These are phyloP conservation scores for Mycothermus thermophilus DNA, from an alignment of 495 filamentous ascomycete genomes.

Conservation along the genomic window DNA sequence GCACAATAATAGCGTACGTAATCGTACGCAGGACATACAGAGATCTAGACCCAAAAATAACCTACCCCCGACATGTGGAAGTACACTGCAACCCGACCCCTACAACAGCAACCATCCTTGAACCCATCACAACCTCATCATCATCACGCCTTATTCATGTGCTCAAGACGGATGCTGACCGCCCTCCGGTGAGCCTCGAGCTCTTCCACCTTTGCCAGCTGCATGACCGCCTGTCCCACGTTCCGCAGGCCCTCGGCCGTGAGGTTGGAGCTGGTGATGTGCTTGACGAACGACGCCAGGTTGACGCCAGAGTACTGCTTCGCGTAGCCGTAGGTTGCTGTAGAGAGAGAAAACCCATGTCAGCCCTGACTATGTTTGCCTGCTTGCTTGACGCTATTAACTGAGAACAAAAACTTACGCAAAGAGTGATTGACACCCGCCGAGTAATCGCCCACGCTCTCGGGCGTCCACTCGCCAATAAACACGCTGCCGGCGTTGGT, in stretches of 20 bases:
- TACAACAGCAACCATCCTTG: too few relatives aligned
- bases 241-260: conserved; percentile 71
- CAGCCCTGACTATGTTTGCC: neutral
- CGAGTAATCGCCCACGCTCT: conserved; percentile 94
- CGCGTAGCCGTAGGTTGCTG: conserved; percentile 93
- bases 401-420: conserved; percentile 47
- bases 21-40: too few relatives aligned
- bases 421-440: conserved; percentile 95
- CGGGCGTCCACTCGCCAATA: conserved; percentile 88
- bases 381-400: neutral
- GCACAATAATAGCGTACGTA: too few relatives aligned
- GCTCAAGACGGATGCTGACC: conserved; percentile 69
- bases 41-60: too few relatives aligned
- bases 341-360: neutral
- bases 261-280: conserved; percentile 85
- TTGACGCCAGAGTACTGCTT: conserved; percentile 98
- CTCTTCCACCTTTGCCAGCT: conserved; percentile 83
- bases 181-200: conserved; percentile 88
- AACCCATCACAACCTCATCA: too few relatives aligned
- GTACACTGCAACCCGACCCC: too few relatives aligned
- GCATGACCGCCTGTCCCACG: conserved; percentile 82
- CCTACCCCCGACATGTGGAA: too few relatives aligned
- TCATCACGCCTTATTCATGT: too few relatives aligned
- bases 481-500: conserved; percentile 93
- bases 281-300: conserved; percentile 86